phyloP scores from a whole-genome alignment of 2,329 filamentous ascomycete genomes.

The Fusarium anguioides region DNA sequence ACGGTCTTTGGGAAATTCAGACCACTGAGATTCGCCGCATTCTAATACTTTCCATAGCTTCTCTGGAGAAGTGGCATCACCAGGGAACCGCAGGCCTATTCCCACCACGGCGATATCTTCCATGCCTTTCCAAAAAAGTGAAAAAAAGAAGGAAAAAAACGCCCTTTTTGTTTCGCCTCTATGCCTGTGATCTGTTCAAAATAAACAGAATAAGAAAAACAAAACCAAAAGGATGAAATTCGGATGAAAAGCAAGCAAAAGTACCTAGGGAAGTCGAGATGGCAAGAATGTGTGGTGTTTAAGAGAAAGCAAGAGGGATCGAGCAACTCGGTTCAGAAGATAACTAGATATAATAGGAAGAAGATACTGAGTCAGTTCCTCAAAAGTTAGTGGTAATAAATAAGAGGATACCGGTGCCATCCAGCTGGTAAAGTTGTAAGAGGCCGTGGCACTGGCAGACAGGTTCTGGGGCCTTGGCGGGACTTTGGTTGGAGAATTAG shows the following conservation, averaged over 20 bases:
- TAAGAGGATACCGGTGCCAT: neutral
- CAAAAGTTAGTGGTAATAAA: neutral
- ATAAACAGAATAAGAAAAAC: too few relatives aligned
- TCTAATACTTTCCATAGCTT: slow-evolving; percentile 62
- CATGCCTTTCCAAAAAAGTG: slow-evolving; percentile 7
- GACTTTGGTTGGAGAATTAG: neutral
- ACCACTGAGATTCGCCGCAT: slow-evolving; percentile 59
- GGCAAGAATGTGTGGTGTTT: neutral
- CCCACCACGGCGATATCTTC: slow-evolving; percentile 63
- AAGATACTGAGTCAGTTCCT: neutral
- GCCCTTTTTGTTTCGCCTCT: neutral
- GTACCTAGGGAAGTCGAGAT: neutral
- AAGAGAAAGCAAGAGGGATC: neutral
- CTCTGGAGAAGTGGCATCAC: slow-evolving; percentile 57
- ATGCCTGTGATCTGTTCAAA: neutral
- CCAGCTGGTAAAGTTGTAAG: neutral
- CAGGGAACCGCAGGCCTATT: slow-evolving; percentile 63
- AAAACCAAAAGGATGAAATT: too few relatives aligned
- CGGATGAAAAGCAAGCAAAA: neutral
- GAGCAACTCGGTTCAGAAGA: neutral
- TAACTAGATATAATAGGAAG: neutral
- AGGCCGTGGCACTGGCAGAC: slow-evolving; percentile 15
- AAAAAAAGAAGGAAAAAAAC: neutral
- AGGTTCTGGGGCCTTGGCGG: neutral
- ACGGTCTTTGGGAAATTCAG: slow-evolving; percentile 59